These are phyloP conservation scores for Mycena olivaceomarginata DNA, from an alignment of 768 basidiomycete species.

Conservation along the genomic window DNA sequence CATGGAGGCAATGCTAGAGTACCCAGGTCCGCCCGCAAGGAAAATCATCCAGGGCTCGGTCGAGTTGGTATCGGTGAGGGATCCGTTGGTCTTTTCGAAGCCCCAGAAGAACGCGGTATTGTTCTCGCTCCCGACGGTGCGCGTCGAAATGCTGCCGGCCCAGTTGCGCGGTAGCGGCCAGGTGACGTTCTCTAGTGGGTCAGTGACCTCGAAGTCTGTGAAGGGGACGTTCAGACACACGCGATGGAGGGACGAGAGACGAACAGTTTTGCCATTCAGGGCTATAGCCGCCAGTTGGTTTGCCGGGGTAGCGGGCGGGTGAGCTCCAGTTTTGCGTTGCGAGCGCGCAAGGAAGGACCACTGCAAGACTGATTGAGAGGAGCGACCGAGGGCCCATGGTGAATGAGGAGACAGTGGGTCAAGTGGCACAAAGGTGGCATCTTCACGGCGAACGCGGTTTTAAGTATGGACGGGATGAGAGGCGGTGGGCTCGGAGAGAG, in stretches of 20 bases:
- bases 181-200: slow-evolving; percentile 56
- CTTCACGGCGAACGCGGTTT: slow-evolving; percentile 5
- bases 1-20: slow-evolving; percentile 29
- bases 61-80: slow-evolving; percentile 53
- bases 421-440: not conserved
- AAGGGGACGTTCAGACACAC: not conserved
- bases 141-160: slow-evolving; percentile 58
- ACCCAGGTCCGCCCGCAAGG: slow-evolving; percentile 47
- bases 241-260: slow-evolving; percentile 24
- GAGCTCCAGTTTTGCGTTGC: slow-evolving; percentile 59
- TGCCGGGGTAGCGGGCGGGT: slow-evolving; percentile 59
- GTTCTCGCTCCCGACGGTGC: slow-evolving; percentile 56
- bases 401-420: slow-evolving; percentile 1
- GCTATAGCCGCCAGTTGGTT: slow-evolving; percentile 56
- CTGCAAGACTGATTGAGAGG: slow-evolving; percentile 20
- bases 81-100: slow-evolving; percentile 60
- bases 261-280: slow-evolving; percentile 57
- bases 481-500: not conserved
- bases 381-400: slow-evolving; percentile 15
- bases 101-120: slow-evolving; percentile 64
- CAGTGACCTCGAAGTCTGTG: slow-evolving; percentile 58
- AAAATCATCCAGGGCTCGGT: slow-evolving; percentile 61
- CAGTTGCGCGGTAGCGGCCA: slow-evolving; percentile 56
- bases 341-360: slow-evolving; percentile 21
- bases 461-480: not conserved